phyloP scores from a whole-genome alignment of 225 moss, liverwort and hornwort species.

The Pseudoscleropodium purum region DNA sequence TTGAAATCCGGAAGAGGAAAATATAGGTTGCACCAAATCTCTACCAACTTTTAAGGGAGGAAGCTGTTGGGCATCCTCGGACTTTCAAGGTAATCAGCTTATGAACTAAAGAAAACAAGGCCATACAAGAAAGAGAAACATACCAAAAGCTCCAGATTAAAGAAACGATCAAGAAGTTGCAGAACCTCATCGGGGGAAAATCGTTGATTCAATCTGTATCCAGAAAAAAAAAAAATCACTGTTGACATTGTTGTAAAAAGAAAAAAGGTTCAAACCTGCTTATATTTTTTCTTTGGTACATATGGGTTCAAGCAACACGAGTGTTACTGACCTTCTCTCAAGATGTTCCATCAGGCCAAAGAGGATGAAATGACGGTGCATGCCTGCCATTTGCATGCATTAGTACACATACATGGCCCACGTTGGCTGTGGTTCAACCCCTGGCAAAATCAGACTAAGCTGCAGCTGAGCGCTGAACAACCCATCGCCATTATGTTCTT shows the following conservation, averaged over 20 bases:
- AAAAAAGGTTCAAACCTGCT: background rate
- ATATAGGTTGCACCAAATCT: background rate
- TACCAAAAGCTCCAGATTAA: slow-evolving; percentile 42
- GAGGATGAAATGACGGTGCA: slow-evolving; percentile 53
- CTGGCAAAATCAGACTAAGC: background rate
- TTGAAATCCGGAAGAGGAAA: background rate
- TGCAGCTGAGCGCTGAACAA: background rate
- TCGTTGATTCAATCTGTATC: slow-evolving; percentile 34
- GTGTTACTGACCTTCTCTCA: slow-evolving; percentile 41
- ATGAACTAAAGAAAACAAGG: background rate
- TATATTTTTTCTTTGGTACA: background rate
- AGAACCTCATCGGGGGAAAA: slow-evolving; percentile 38
- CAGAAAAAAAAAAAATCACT: background rate
- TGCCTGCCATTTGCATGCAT: slow-evolving; percentile 31
- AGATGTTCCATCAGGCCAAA: slow-evolving; percentile 49
- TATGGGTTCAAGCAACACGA: background rate
- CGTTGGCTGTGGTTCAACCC: background rate
- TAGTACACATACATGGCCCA: slow-evolving; percentile 4
- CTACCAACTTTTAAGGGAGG: background rate
- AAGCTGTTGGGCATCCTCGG: background rate
- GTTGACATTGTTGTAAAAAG: background rate
- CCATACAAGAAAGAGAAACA: background rate
- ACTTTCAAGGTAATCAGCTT: background rate
- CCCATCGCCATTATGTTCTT: background rate
- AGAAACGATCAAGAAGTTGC: slow-evolving; percentile 44